phyloP scores from a whole-genome alignment of 108 stramenopile genomes.

The Stephanodiscus triporus region DNA sequence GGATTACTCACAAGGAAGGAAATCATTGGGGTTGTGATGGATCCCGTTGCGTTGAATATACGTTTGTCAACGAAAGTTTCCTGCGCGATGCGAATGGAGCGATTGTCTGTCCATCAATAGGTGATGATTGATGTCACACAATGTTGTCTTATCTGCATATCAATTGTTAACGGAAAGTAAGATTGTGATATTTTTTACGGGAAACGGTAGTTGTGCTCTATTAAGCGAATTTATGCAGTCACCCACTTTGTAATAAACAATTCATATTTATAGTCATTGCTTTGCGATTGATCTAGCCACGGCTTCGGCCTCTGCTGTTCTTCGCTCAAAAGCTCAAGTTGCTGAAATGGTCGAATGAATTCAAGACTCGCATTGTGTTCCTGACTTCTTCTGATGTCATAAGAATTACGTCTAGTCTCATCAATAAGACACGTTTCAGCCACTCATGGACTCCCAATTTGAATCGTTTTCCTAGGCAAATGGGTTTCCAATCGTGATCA shows the following conservation, averaged over 20 bases:
- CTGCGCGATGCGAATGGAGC: slow-evolving; percentile 21
- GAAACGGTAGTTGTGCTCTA: no score
- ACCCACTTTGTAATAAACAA: no score
- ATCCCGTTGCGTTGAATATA: slow-evolving; percentile 27
- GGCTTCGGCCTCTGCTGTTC: slow-evolving; percentile 22
- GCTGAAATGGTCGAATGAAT: not conserved
- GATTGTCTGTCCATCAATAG: slow-evolving; percentile 1
- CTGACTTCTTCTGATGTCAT: not conserved
- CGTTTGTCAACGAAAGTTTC: slow-evolving; percentile 29
- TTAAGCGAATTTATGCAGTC: no score
- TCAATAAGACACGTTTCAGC: no score
- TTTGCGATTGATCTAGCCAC: slow-evolving; percentile 36
- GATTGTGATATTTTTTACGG: no score
- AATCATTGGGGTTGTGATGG: slow-evolving; percentile 39
- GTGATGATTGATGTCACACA: no score
- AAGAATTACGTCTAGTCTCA: not conserved
- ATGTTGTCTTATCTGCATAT: not conserved
- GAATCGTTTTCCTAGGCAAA: no score
- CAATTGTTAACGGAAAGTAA: no score
- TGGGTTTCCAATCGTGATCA: no score
- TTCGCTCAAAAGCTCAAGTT: slow-evolving; percentile 9
- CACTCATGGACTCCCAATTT: no score
- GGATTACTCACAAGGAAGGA: slow-evolving; percentile 45
- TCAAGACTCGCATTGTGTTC: not conserved
- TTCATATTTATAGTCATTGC: no score